phyloP scores from a whole-genome alignment of 1,284 basidiomycete genomes.

The Apiotrichum sp. region DNA sequence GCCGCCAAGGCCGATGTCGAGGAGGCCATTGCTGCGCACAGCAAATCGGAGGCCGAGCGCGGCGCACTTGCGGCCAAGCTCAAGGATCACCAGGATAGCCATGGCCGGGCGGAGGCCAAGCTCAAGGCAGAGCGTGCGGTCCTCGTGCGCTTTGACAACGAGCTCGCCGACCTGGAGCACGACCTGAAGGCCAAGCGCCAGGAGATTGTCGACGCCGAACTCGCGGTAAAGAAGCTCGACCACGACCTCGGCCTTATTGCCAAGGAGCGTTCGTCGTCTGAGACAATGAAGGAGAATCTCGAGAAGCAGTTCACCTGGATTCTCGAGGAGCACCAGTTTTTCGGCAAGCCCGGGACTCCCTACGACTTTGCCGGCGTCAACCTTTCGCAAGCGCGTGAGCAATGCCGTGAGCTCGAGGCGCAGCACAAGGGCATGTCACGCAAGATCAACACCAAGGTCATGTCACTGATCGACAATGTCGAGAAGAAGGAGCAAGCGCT shows the following conservation, averaged over 20 bases:
- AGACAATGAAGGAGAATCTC: slow-evolving; percentile 53
- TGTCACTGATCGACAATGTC: slow-evolving; percentile 92
- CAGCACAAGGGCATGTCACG: slow-evolving; percentile 84
- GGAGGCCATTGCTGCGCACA: slow-evolving; percentile 58
- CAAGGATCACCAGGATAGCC: slow-evolving; percentile 55
- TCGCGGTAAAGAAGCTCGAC: slow-evolving; percentile 58
- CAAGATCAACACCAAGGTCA: slow-evolving; percentile 91
- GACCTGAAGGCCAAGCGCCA: slow-evolving; percentile 77
- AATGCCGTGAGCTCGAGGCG: slow-evolving; percentile 69
- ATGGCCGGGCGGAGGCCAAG: slow-evolving; percentile 62
- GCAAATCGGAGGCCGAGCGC: slow-evolving; percentile 50
- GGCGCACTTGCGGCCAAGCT: slow-evolving; percentile 55
- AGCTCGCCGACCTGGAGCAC: slow-evolving; percentile 73
- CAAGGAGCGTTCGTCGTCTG: slow-evolving; percentile 54
- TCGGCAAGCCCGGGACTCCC: slow-evolving; percentile 71
- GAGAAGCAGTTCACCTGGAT: slow-evolving; percentile 90
- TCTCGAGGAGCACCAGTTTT: slow-evolving; percentile 71
- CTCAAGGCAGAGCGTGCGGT: slow-evolving; percentile 78
- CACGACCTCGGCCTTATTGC: slow-evolving; percentile 53
- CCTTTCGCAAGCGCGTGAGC: slow-evolving; percentile 58
- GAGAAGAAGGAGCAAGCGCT: slow-evolving; percentile 88
- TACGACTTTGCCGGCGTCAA: slow-evolving; percentile 80
- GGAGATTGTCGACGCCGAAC: slow-evolving; percentile 64
- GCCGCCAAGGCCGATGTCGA: slow-evolving; percentile 56
- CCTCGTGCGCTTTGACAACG: slow-evolving; percentile 78